phyloP scores from a whole-genome alignment of 441 rosid species.

The Mallotus repandus region DNA sequence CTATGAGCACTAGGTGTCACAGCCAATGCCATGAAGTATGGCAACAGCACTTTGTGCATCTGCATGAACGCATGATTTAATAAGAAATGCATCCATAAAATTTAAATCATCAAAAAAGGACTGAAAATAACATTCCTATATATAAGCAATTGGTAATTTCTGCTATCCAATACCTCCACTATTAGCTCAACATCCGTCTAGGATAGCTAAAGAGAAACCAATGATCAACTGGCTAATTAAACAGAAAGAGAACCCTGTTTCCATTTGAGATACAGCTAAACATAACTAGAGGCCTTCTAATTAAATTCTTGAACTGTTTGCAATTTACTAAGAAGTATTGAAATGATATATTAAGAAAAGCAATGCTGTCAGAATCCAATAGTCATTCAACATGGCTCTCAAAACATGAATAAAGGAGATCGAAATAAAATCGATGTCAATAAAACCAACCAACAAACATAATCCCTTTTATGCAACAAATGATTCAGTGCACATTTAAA shows the following conservation, averaged over 20 bases:
- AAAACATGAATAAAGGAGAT: neutral
- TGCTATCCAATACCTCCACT: neutral
- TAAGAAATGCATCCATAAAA: conserved; percentile 5
- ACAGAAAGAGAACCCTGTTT: neutral
- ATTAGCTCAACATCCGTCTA: no score
- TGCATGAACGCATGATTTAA: conserved; percentile 33
- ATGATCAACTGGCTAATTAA: neutral
- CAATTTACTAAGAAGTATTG: neutral
- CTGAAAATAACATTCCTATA: neutral
- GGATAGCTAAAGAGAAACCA: neutral
- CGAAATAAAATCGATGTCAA: neutral
- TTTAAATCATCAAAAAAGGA: neutral
- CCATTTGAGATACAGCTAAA: neutral
- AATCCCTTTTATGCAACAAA: neutral
- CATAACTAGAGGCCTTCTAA: neutral
- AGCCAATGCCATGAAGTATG: conserved; percentile 63
- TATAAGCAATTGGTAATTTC: neutral
- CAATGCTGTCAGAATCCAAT: neutral
- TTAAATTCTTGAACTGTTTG: neutral
- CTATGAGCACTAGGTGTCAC: conserved; percentile 69
- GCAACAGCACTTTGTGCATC: conserved; percentile 86
- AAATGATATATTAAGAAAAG: neutral
- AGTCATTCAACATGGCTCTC: neutral
- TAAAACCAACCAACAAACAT: no score
- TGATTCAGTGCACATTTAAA: neutral